Base-by-base conservation (phyloP, 169 alveolate genomes). In the Miamiensis avidus region DNA sequence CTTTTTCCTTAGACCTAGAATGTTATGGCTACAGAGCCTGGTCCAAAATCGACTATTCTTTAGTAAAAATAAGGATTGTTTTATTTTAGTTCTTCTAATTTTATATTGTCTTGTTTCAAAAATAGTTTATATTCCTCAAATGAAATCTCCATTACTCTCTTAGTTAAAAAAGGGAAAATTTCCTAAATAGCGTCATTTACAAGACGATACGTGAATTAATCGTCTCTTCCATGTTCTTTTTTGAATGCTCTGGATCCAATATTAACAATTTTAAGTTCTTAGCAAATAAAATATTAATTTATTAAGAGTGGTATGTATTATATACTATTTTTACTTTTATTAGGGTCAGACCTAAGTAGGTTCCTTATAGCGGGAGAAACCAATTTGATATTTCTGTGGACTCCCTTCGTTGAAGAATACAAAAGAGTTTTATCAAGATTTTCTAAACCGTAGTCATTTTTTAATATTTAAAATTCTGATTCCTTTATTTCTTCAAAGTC, bases 191-290 rank as follows among this genome's bases (percentile, higher is more conserved):
- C 95, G 76, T 91, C 95, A 26, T 92, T 88, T 83, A 95, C 90
- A 90, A 84, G 92, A 27, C 87, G 89, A 75, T 95, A 91, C 76
- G 81, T 69, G 27, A 82, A 81, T 27, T 89, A 86, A 30, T 91
- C 90, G 72, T 81, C 85, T 76, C 88, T 94, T 64, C 89, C 89
- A 79, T 88, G 77, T 49, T 91, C 90, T 74, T 91, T 85, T 34
- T 86, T 87, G 84, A 94, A 94, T 28, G 88, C 34, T 82, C 86
- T 86, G 28, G 86, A 94, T 31, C 97, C 97, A 76, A 92, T 90
- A 83, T 91, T 89, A n/a, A 89, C 82, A 11, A 86, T 65, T 32
- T 88, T 92, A 34, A 85, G 78, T 27, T 65, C 73, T 26, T 74
- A 85, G 78, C 72, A 0, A 34, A 78, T 69, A 81, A 82, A 27